phyloP scores from a whole-genome alignment of 495 filamentous ascomycete genomes.

The Talaromyces stipitatus region DNA sequence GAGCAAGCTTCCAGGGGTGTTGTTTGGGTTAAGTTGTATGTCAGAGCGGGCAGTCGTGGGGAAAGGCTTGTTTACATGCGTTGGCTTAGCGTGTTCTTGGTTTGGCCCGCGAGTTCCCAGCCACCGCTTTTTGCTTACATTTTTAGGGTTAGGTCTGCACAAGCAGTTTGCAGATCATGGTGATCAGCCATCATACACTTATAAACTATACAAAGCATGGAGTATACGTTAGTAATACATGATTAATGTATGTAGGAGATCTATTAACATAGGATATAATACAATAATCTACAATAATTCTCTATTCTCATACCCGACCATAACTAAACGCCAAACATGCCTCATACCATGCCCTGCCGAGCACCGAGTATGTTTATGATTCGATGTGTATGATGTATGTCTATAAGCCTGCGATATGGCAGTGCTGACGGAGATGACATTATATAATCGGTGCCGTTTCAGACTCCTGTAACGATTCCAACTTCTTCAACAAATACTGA shows the following conservation, averaged over 20 bases:
- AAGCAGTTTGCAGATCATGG: neutral
- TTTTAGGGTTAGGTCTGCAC: neutral
- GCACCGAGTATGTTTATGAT: neutral
- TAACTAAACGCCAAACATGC: constrained; percentile 3
- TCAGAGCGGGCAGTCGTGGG: neutral
- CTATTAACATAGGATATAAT: neutral
- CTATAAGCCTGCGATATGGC: neutral
- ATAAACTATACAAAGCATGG: neutral
- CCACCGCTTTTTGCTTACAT: neutral
- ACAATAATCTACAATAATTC: neutral
- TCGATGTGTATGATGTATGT: neutral
- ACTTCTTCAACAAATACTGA: constrained; percentile 72
- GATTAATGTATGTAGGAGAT: neutral
- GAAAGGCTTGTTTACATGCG: constrained; percentile 5
- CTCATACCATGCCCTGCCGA: neutral
- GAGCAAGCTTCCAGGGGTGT: constrained; percentile 5
- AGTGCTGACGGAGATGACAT: no score
- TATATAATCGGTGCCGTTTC: neutral
- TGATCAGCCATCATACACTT: neutral
- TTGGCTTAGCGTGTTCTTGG: constrained; percentile 7
- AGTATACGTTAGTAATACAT: neutral
- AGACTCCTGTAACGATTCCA: constrained; percentile 42
- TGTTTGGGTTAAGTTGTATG: neutral
- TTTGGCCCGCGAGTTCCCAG: neutral
- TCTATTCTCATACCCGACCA: neutral